Base-by-base conservation (phyloP, 129 eudicot genomes). In the Flaveria robusta region DNA sequence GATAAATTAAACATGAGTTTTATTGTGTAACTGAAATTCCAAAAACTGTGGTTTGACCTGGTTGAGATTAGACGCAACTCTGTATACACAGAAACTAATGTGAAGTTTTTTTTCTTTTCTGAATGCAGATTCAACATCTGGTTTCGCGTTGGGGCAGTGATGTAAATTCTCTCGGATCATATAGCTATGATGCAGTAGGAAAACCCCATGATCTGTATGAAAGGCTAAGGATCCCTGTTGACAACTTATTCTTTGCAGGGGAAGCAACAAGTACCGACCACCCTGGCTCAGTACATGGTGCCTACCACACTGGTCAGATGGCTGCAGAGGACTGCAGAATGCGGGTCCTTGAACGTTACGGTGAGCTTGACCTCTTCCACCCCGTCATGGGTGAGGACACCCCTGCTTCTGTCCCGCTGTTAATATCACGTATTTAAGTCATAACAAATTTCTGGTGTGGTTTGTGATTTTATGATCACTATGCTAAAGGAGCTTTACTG, bases 211-310 rank as follows among this genome's bases (percentile, higher is more conserved):
- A 95, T 62, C 86, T 95, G 81, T 95, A 95, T 62, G 97, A 95
- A 63, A 81, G 80, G 91, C 89, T 95, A 42, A 85, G 99, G 86
- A 90, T 85, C 64, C 97, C 99, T 1, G 96, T 95, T 10, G 99
- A 91, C 66, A 95, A 95, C 86, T 69, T 95, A 80, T 95, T 95
- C 83, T 95, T 95, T 89, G 99, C 99, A 4, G 99, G 99, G 75
- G 99, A 95, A 70, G 99, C 97, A 15, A 95, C 99, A 6, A 91
- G 97, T 54, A n/a, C 54, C 9, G 95, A 86, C 72, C 87, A 85
- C 77, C 99, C 99, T 2, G 99, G 99, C 7, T 94, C 97, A 1
- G 99, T 95, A 18, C 99, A 95, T 37, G 99, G 97, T 26, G 99
- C 99, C 14, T 95, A 95, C 84, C 87, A 92, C 24, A 95, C 99